Conservation (phyloP, 2,329 filamentous ascomycete species). For the Lachnellula willkommii region DNA sequence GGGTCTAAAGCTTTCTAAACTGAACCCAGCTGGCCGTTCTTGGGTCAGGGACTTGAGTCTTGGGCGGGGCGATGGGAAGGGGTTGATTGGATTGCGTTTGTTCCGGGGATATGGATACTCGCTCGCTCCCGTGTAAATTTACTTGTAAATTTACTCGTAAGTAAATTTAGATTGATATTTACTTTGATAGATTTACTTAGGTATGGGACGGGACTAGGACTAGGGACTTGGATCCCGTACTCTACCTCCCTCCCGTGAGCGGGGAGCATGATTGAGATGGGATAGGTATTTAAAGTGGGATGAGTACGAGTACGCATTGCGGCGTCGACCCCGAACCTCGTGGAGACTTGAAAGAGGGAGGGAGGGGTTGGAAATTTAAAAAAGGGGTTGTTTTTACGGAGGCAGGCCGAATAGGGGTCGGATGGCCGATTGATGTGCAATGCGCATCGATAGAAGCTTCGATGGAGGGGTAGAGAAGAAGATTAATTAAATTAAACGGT, state of each 20-base stretch:
- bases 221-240: background rate
- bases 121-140: too few species aligned
- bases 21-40: background rate
- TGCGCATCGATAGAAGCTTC: conserved; percentile 15
- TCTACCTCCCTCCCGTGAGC: too few species aligned
- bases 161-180: too few species aligned
- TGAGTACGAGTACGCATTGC: too few species aligned
- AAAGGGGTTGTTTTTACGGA: background rate
- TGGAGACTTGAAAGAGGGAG: background rate
- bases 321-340: too few species aligned
- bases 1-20: background rate
- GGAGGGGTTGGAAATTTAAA: background rate
- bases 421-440: conserved; percentile 1
- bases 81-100: background rate
- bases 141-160: too few species aligned
- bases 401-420: background rate
- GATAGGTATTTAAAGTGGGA: too few species aligned
- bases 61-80: background rate
- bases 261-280: too few species aligned
- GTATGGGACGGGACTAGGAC: background rate
- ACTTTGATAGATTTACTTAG: too few species aligned
- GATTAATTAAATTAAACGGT: background rate
- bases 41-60: background rate
- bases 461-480: conserved; percentile 18
- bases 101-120: background rate